A percentile compares a stretch with the other conserved stretches of the same genome.
Conservation (phyloP, 192 early-diverging fungal species). For the Pilobolus umbonatus region DNA sequence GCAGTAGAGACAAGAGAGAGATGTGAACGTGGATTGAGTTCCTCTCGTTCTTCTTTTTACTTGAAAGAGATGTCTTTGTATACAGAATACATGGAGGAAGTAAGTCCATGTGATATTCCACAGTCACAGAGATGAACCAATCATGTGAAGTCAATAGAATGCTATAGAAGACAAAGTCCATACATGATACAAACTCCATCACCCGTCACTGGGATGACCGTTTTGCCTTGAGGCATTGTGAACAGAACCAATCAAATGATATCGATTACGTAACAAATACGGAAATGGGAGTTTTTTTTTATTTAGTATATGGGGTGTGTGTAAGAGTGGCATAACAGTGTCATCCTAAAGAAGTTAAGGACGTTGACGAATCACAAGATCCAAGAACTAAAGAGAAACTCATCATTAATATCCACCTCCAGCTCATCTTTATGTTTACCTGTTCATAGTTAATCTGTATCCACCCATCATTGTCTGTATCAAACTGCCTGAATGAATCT, state of each 20-base stretch:
- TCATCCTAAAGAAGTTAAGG: neutral
- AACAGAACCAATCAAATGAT: neutral
- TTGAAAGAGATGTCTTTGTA: too few relatives aligned
- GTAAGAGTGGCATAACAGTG: neutral
- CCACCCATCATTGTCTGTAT: slow-evolving; percentile 73
- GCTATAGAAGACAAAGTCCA: too few relatives aligned
- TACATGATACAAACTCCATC: neutral
- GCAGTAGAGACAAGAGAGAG: too few relatives aligned
- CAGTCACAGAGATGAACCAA: too few relatives aligned
- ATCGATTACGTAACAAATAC: neutral
- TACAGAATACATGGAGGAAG: too few relatives aligned
- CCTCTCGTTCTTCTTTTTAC: too few relatives aligned
- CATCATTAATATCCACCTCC: too few relatives aligned
- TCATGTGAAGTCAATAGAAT: too few relatives aligned
- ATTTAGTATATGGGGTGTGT: neutral
- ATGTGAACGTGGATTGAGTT: too few relatives aligned
- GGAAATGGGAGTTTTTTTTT: neutral
- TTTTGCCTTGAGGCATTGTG: neutral
- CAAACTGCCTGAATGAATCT: slow-evolving; percentile 68
- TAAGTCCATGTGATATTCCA: too few relatives aligned
- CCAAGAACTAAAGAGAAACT: slow-evolving; percentile 2
- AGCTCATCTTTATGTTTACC: slow-evolving; percentile 18
- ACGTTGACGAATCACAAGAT: slow-evolving; percentile 12
- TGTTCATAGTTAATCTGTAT: slow-evolving; percentile 74
- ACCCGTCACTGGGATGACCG: neutral